Percentiles rank a stretch among this genome's conserved stretches.
Evolutionary conservation across 2,329 filamentous ascomycete genomes (phyloP).

Genomic region (Monilinia fructigena): DNA sequence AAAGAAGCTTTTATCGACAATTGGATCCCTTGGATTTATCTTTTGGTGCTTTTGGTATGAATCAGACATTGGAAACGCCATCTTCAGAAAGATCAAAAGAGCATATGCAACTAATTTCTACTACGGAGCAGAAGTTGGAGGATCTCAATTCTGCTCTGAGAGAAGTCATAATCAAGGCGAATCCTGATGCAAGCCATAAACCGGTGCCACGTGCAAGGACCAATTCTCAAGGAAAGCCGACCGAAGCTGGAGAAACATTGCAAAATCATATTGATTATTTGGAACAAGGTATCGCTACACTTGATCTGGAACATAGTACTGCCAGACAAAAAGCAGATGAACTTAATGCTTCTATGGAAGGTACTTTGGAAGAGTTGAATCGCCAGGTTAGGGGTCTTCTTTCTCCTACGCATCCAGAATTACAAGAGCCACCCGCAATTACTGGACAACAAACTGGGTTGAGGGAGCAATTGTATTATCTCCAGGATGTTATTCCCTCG

Average conservation of each 20-base stretch:
- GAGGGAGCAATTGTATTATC: constrained; percentile 66
- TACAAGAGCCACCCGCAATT: constrained; percentile 58
- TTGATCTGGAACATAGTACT: constrained; percentile 54
- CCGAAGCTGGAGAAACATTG: constrained; percentile 50
- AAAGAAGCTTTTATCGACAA: constrained; percentile 69
- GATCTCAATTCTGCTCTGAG: constrained; percentile 65
- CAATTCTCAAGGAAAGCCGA: constrained; percentile 43
- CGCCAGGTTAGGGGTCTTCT: constrained; percentile 61
- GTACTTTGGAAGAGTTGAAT: constrained; percentile 62
- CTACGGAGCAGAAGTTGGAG: constrained; percentile 65
- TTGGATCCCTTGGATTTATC: constrained; percentile 62
- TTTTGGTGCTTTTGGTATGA: constrained; percentile 33
- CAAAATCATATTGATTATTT: constrained; percentile 67
- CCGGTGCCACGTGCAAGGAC: constrained; percentile 41
- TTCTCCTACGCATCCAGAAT: constrained; percentile 46
- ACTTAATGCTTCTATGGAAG: constrained; percentile 43
- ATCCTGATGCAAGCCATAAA: constrained; percentile 46
- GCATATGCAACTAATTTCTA: constrained; percentile 53
- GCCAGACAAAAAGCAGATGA: constrained; percentile 27
- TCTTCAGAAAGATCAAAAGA: constrained; percentile 29
- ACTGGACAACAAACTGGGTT: constrained; percentile 56
- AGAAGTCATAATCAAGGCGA: constrained; percentile 63
- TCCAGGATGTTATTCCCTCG: constrained; percentile 59
- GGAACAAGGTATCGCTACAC: constrained; percentile 60
- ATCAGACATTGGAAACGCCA: constrained; percentile 23